Base-by-base conservation (phyloP, 2,329 filamentous ascomycete genomes). In the Hypoxylon sp. region DNA sequence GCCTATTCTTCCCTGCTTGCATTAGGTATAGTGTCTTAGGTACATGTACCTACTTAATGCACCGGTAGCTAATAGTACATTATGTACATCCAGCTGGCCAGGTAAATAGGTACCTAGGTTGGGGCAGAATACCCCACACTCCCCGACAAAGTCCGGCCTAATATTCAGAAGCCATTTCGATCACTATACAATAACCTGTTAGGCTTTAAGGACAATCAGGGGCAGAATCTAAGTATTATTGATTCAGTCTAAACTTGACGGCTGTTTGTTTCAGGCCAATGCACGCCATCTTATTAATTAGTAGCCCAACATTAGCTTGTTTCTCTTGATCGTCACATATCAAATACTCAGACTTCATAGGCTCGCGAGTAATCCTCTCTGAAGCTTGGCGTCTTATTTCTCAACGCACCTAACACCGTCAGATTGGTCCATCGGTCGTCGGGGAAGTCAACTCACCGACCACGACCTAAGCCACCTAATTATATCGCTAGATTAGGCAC, bases 351-450 rank as follows among this genome's bases (percentile, higher is more conserved):
- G 19, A 19, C 53, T 29, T 56, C n/a, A 55, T 55, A 56, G 39
- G 39, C 24, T 39, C 31, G 32, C 50, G 17, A 13, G 5, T 21
- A 46, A 27, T 39, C 39, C n/a, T 56, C 10, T 42, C 37, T 44
- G 13, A 3, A 17, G n/a, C 54, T 56, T 56, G 54, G 54, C 54
- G 54, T 56, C 54, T 47, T 47, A 47, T 11, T 19, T 32, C 19
- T 47, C 21, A 10, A 56, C 27, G 54, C 21, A 15, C 35, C 35
- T 6, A 37, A 37, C 13, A 37, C 15, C 44, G 21, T 13, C 21
- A 46, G 37, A 55, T 55, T 50, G 55, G 32, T 39, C 19, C 32
- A 15, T 58, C 55, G 55, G 55, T 19, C 21, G 13, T 58, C 55
- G 55, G 55, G 1, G 8, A 21, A 13, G 44, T 47, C 32, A 13